A percentile compares a stretch with the other conserved stretches of the same genome.
phyloP scores from a whole-genome alignment of 2,329 filamentous ascomycete species.

The Cladophialophora carrionii region DNA sequence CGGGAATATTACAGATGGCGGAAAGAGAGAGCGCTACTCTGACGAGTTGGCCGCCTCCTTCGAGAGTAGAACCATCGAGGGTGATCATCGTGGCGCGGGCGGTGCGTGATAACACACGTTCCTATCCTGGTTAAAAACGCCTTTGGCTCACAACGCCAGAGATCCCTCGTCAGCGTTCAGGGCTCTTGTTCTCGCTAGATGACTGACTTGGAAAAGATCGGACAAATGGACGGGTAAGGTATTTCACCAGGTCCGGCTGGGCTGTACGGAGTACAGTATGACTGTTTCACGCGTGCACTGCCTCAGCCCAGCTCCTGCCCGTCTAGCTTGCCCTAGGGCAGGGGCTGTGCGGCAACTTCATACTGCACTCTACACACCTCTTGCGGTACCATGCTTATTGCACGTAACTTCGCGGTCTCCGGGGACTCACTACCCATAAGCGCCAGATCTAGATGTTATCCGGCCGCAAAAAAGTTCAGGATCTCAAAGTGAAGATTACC shows the following conservation, averaged over 20 bases:
- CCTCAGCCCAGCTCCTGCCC: background rate
- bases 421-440: background rate
- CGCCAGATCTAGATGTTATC: background rate
- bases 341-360: background rate
- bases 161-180: too few species aligned
- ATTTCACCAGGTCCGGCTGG: background rate
- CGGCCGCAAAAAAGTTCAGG: background rate
- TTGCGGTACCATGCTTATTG: background rate
- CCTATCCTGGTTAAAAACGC: too few species aligned
- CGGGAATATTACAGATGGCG: slow-evolving; percentile 54
- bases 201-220: background rate
- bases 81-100: slow-evolving; percentile 39
- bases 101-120: too few species aligned
- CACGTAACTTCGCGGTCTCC: background rate
- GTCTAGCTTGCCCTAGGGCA: background rate
- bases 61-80: slow-evolving; percentile 61
- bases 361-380: background rate
- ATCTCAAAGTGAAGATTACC: background rate
- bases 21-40: slow-evolving; percentile 61
- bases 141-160: too few species aligned
- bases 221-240: background rate
- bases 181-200: too few species aligned
- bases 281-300: background rate
- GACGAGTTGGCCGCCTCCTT: slow-evolving; percentile 65
- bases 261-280: background rate